Evolutionary conservation across 768 basidiomycete genomes (phyloP).

Genomic region (Phaffia tasmanica): DNA sequence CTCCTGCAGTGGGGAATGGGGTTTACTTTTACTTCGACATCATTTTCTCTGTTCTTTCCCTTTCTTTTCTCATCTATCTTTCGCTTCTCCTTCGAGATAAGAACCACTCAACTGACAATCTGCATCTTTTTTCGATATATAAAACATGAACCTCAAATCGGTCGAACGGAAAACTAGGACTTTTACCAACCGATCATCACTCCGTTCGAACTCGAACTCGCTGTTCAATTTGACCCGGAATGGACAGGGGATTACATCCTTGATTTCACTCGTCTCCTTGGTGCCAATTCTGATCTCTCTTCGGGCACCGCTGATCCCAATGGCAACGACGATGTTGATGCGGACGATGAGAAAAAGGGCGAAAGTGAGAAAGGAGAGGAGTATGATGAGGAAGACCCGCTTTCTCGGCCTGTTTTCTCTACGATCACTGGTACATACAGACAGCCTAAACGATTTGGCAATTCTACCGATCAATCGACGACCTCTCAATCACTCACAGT

Average conservation of each 20-base stretch:
- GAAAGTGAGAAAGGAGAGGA: slow-evolving; percentile 24
- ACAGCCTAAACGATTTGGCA: slow-evolving; percentile 53
- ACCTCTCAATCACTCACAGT: neutral
- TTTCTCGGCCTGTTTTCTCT: slow-evolving; percentile 70
- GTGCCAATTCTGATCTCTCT: neutral
- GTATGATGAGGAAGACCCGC: slow-evolving; percentile 44
- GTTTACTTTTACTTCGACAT: slow-evolving; percentile 25
- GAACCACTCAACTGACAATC: too few relatives aligned
- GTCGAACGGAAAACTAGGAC: slow-evolving; percentile 49
- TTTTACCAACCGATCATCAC: slow-evolving; percentile 85
- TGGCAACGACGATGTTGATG: neutral
- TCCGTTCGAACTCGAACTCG: slow-evolving; percentile 77
- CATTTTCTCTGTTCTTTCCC: neutral
- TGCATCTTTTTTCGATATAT: neutral
- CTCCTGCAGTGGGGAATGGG: slow-evolving; percentile 3
- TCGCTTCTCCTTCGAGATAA: neutral
- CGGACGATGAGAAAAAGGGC: slow-evolving; percentile 41
- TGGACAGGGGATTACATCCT: slow-evolving; percentile 72
- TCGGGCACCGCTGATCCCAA: neutral
- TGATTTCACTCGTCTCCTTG: slow-evolving; percentile 50
- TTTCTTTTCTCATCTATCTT: neutral
- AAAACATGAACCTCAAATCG: neutral
- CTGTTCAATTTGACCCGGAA: slow-evolving; percentile 55
- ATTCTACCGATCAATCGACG: slow-evolving; percentile 3
- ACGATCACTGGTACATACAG: slow-evolving; percentile 76